Evolutionary conservation across 164 flowering plant genomes (phyloP).

Genomic region (Akebia trifoliata): DNA sequence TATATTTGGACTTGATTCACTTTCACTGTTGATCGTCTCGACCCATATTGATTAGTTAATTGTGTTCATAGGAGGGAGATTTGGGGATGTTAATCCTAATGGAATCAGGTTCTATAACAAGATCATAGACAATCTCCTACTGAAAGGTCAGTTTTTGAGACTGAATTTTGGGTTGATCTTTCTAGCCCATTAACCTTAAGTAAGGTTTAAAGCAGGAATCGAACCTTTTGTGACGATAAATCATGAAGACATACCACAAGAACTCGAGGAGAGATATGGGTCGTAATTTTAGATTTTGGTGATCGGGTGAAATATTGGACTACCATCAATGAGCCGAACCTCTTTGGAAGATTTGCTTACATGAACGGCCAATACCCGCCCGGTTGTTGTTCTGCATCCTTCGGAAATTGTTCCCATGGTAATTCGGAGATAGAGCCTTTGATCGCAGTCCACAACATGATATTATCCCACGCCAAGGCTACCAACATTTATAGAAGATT

Average conservation of each 20-base stretch:
- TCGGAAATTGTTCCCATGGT: slow-evolving; percentile 30
- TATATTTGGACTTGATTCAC: background rate
- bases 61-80: slow-evolving; percentile 34
- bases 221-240: slow-evolving; percentile 7
- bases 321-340: slow-evolving; percentile 52
- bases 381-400: slow-evolving; percentile 8
- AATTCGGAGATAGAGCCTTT: slow-evolving; percentile 46
- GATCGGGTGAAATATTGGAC: slow-evolving; percentile 52
- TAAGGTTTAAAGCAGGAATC: slow-evolving; percentile 3
- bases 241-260: slow-evolving; percentile 11
- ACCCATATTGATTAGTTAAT: background rate
- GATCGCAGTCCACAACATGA: slow-evolving; percentile 39
- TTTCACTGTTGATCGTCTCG: too few species aligned
- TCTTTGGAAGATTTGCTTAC: slow-evolving; percentile 8
- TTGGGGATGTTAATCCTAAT: slow-evolving; percentile 35
- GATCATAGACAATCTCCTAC: slow-evolving; percentile 32
- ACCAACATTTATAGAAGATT: slow-evolving; percentile 25
- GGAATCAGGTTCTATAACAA: slow-evolving; percentile 41
- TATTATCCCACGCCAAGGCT: slow-evolving; percentile 44
- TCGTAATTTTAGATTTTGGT: slow-evolving; percentile 40
- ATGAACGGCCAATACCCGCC: slow-evolving; percentile 1
- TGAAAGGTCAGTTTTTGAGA: too few species aligned
- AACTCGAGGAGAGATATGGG: slow-evolving; percentile 13
- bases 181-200: too few species aligned
- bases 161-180: too few species aligned